Evolutionary conservation across 116 monocot genomes (phyloP), one percentile per base, ranked within the genome.

Genomic region (Posidonia oceanica): DNA sequence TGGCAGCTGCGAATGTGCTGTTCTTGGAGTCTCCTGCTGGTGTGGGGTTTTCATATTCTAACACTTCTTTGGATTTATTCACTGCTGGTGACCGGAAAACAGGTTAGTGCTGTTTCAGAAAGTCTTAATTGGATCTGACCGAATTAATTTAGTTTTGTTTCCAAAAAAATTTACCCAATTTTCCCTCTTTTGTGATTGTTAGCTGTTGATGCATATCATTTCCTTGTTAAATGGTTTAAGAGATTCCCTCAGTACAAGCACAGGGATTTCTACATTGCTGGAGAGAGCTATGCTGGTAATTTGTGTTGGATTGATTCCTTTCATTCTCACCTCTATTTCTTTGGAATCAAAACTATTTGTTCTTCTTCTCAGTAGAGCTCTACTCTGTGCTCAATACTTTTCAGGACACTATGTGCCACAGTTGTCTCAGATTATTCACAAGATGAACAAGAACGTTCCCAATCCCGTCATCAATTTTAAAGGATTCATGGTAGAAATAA

Each of bases 11-110:
- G 14, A 91, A 88, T 66, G 38, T 91, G 66, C 79, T 91, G 39
- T 95, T 95, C 80, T 69, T 95, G 82, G 95, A 95, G 66, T 84
- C 85, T 0, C 91, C 91, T 7, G 95, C 83, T 1, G 91, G 84
- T 0, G 86, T 91, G 17, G 91, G 91, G 8, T 88, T 88, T 72
- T 95, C 88, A 4, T 88, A 91, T 72, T 75, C 87, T 23, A 95
- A 90, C 57, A 84, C 77, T 18, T 77, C 82, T 3, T 39, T 71
- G 20, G 91, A 91, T 78, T 73, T 87, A 61, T 79, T 76, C 51
- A 80, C 65, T 17, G 37, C 61, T 36, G 94, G 94, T 55, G 94
- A 94, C 65, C 38, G 68, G 21, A 81, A 71, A 70, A 94, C 89
- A 78, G 92, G 92, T 88, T 67, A 7, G 0, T 38, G 12, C 52